Conservation (phyloP, 257 asterid genomes). For the Solanum chiquidenum region DNA sequence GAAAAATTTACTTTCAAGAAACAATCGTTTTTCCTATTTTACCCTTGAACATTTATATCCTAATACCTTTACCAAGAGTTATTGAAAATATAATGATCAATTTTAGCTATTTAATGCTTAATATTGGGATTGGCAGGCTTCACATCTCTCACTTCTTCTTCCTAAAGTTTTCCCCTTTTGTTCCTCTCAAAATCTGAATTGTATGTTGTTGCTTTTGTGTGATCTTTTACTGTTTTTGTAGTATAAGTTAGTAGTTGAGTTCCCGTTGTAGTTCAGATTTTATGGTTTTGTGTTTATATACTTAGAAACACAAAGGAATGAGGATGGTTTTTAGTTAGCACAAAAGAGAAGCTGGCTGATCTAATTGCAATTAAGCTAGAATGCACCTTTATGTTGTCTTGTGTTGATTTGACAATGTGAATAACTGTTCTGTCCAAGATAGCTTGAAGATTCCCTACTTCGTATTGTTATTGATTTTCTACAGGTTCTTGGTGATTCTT, state of each 20-base stretch:
- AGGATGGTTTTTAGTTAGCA: background rate
- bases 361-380: background rate
- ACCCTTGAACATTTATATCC: background rate
- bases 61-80: background rate
- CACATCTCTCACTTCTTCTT: background rate
- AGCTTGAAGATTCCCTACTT: background rate
- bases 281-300: background rate
- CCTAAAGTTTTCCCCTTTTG: background rate
- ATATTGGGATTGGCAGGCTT: background rate
- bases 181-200: background rate
- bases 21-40: background rate
- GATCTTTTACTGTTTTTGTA: background rate
- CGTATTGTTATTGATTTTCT: background rate
- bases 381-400: background rate
- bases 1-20: background rate
- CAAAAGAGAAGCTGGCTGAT: background rate
- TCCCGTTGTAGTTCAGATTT: background rate
- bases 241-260: background rate
- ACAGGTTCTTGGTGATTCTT: background rate
- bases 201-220: background rate
- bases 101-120: background rate
- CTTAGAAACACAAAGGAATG: background rate
- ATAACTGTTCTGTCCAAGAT: background rate
- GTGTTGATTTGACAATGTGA: background rate
- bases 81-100: background rate